Evolutionary conservation across 1,284 basidiomycete genomes (phyloP).

Genomic region (Mycocalia duriaeana): DNA sequence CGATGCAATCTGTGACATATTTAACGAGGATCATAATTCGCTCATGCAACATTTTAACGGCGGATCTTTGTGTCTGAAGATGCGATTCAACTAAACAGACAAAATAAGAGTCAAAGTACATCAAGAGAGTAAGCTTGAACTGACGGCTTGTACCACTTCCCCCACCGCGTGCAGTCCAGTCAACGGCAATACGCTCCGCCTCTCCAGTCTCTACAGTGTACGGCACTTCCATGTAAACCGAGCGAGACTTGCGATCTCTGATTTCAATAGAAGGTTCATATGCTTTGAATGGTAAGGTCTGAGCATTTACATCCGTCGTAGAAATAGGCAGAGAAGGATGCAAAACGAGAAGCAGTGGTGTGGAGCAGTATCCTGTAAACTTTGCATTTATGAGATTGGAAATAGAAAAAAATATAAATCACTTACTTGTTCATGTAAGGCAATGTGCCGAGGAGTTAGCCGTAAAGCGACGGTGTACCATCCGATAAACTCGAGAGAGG

Average conservation of each 20-base stretch:
- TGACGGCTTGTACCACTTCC: slow-evolving; percentile 75
- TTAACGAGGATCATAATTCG: slow-evolving; percentile 78
- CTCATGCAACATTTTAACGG: slow-evolving; percentile 93
- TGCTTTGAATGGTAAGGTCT: slow-evolving; percentile 81
- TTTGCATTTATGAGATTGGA: slow-evolving; percentile 1
- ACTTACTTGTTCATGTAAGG: slow-evolving; percentile 80
- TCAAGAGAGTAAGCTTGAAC: slow-evolving; percentile 21
- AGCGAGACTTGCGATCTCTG: slow-evolving; percentile 67
- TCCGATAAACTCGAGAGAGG: slow-evolving; percentile 91
- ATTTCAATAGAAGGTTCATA: slow-evolving; percentile 87
- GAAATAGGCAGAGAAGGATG: slow-evolving; percentile 47
- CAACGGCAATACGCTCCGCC: slow-evolving; percentile 96
- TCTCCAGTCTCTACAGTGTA: slow-evolving; percentile 96
- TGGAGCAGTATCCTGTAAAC: slow-evolving; percentile 72
- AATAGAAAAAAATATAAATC: neutral
- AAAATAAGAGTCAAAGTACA: neutral
- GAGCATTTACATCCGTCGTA: slow-evolving; percentile 54
- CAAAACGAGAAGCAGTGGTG: slow-evolving; percentile 71
- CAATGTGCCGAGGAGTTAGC: slow-evolving; percentile 71
- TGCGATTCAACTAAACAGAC: slow-evolving; percentile 75
- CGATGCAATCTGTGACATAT: slow-evolving; percentile 75
- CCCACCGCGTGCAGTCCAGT: slow-evolving; percentile 90
- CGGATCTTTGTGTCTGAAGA: slow-evolving; percentile 87
- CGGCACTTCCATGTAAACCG: slow-evolving; percentile 77
- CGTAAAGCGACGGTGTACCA: slow-evolving; percentile 88